Base-by-base conservation (phyloP, 768 basidiomycete species). In the Rhodosporidiobolus odoratus region DNA sequence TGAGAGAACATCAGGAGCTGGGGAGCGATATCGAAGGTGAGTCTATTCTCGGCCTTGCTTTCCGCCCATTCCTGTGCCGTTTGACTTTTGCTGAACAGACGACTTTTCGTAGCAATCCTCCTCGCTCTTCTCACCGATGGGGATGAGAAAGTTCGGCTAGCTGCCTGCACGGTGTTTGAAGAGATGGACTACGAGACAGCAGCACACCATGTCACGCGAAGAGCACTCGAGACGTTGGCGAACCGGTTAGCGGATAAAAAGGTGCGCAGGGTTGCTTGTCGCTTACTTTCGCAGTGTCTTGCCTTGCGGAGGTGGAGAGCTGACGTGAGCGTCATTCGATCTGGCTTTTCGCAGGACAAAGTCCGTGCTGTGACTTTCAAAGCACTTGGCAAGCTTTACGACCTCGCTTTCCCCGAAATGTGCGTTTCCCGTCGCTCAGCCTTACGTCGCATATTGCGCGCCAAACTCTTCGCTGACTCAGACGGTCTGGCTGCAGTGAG, bases 101-200 rank as follows among this genome's bases (percentile, higher is more conserved):
- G n/a, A n/a, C n/a, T n/a, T n/a, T 23, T 27, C 27, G 54, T 60
- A 89, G 89, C 85, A 6, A 81, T 85, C 43, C 80, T 94, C 40
- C 77, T 79, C 32, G 77, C 80, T 21, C 94, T 94, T 76, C 80
- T 95, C 9, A 75, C 85, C 1, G 96, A 99, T 79, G 88, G 91
- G 0, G 96, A 98, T 72, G 96, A 97, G 68, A 90, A 87, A 76
- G 88, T 99, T 50, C 86, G 96, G 37, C 86, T 89, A 10, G 88
- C 91, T 1, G 87, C 87, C 1, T 95, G 92, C 82, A 87, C 85
- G 76, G 80, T 91, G 17, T 91, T 92, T 74, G 86, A 41, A 2
- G 84, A 87, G 64, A 81, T 98, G 17, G 94, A 97, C 78, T 97
- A 92, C 77, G 96, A 99, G 80, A 89, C 88, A 0, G 89, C 87